These are phyloP conservation scores for Phytomonas sp. DNA, from an alignment of 208 protist species.

Conservation along the genomic window DNA sequence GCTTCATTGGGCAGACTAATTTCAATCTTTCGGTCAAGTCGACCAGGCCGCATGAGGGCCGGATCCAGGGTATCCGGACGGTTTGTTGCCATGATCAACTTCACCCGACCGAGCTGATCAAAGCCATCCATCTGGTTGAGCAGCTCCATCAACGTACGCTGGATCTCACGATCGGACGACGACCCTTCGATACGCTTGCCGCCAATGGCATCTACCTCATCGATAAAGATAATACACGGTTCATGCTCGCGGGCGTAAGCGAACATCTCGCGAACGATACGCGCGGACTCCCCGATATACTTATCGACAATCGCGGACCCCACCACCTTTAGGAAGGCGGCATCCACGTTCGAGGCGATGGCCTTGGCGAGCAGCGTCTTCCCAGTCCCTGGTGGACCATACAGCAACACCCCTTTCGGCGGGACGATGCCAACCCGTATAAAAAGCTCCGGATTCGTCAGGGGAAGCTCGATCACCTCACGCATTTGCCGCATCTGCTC, in stretches of 20 bases:
- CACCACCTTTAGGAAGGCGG: constrained; percentile 98
- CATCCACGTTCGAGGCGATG: constrained; percentile 97
- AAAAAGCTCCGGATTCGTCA: constrained; percentile 99
- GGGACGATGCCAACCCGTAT: constrained; percentile 98
- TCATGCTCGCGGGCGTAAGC: constrained; percentile 96
- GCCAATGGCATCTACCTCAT: constrained; percentile 99
- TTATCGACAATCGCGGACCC: constrained; percentile 99
- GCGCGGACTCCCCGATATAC: constrained; percentile 99
- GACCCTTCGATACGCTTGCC: constrained; percentile 98
- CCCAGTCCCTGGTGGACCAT: constrained; percentile 96
- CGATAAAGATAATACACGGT: constrained; percentile 99
- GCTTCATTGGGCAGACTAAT: constrained; percentile 98
- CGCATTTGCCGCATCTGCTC: constrained; percentile 98
- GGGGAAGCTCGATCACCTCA: constrained; percentile 98
- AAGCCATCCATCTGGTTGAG: constrained; percentile 99
- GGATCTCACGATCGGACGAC: constrained; percentile 98
- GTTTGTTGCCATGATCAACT: constrained; percentile 99
- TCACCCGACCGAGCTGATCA: constrained; percentile 96
- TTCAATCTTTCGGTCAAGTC: constrained; percentile 96
- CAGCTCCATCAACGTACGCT: constrained; percentile 99
- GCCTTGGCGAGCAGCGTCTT: constrained; percentile 97
- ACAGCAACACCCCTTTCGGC: constrained; percentile 99
- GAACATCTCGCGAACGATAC: constrained; percentile 99
- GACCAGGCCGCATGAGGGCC: constrained; percentile 96
- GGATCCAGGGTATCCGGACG: constrained; percentile 94